Evolutionary conservation across 2,329 filamentous ascomycete species (phyloP).

Genomic region (Claviceps capensis): DNA sequence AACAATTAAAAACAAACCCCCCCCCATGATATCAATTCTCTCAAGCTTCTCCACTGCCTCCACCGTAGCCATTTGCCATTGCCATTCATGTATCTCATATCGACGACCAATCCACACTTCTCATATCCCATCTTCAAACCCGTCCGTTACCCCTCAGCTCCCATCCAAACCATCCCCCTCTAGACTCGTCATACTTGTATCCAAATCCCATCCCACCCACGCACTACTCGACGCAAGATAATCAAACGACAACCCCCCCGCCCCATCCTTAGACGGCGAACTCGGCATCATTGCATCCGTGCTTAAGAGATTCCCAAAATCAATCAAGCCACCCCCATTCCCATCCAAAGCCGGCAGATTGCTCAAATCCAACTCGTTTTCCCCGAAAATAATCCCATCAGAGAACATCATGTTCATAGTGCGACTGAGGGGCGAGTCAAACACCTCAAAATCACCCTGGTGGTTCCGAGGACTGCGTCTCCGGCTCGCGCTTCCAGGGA

Average conservation of each 20-base stretch:
- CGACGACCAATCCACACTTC: too few species aligned
- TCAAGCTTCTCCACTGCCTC: too few species aligned
- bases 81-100: too few species aligned
- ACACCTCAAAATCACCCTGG: slow-evolving; percentile 24
- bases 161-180: neutral
- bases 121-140: too few species aligned
- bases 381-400: slow-evolving; percentile 34
- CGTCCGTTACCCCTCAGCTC: neutral
- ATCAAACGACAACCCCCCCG: slow-evolving; percentile 14
- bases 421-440: slow-evolving; percentile 46
- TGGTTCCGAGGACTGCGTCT: slow-evolving; percentile 30
- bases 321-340: slow-evolving; percentile 22
- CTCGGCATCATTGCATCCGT: slow-evolving; percentile 34
- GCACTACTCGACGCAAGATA: slow-evolving; percentile 16
- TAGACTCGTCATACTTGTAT: slow-evolving; percentile 1
- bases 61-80: too few species aligned
- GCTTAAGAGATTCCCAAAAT: slow-evolving; percentile 35
- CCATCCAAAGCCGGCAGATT: slow-evolving; percentile 25
- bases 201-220: slow-evolving; percentile 18
- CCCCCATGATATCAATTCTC: too few species aligned
- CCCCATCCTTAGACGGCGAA: slow-evolving; percentile 27
- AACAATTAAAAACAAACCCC: too few species aligned
- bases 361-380: slow-evolving; percentile 30
- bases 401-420: slow-evolving; percentile 52
- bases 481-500: slow-evolving; percentile 19